Evolutionary conservation across 2,329 filamentous ascomycete genomes (phyloP), one percentile per base, ranked within the genome.

Genomic region (Parascedosporium putredinis): DNA sequence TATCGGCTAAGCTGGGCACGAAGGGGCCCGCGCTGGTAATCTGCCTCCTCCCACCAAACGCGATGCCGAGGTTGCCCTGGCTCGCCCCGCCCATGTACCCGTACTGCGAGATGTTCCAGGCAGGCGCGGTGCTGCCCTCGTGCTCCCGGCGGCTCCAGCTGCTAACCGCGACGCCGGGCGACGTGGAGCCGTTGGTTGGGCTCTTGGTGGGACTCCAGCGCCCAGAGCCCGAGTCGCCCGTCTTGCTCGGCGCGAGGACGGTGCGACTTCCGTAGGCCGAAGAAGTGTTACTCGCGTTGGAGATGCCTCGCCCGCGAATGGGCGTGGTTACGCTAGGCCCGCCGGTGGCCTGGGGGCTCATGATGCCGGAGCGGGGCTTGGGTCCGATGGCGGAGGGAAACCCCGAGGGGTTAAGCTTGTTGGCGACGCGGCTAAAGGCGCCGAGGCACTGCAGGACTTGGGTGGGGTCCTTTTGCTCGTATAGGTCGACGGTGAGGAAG

Each of bases 91-190:
- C 93, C 85, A 97, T 93, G 67, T 96, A 98, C 6, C 93, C 90
- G 62, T 98, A 98, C 63, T 98, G 93, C 51, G 90, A 86, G 58
- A 97, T 97, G 63, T 97, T 98, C 93, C 93, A 98, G 1, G 93
- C 93, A 0, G 93, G 93, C 23, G 83, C 76, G 2, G 90, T 96
- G 42, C 75, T 76, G 14, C 79, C 79, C 64, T 96, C 86, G 57
- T 96, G 88, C 50, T 79, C 77, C 64, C 78, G 87, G 64, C 81
- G 94, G 66, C 87, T 95, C 93, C 93, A 97, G 66, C 82, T 94
- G 62, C 86, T 95, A 54, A 91, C 79, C 2, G 72, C 66, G 12
- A 47, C 24, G 25, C 67, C 61, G 34, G 78, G 73, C 47, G 81
- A 75, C 52, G 71, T 65, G 12, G 74, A 64, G 25, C 75, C 74